Base-by-base conservation (phyloP, 169 alveolate genomes). In the Plasmodium adleri region DNA sequence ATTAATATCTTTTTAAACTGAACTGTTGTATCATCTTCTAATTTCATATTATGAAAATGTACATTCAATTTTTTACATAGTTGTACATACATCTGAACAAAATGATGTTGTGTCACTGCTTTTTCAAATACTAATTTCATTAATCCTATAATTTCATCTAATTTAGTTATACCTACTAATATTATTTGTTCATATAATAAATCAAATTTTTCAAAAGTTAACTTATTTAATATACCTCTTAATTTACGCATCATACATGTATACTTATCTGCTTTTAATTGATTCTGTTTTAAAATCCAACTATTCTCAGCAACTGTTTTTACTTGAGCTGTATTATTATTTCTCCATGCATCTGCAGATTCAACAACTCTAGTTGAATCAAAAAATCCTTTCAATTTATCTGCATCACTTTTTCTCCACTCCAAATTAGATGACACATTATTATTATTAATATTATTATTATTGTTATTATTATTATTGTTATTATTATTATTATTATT, bases 81-180 rank as follows among this genome's bases (percentile, higher is more conserved):
- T 68, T 95, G 96, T 20, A 94, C 97, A 88, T 95, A 95, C 97
- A 95, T 95, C 24, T 96, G 96, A 0, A 95, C 94, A 72, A 95
- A 95, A 76, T 95, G 97, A 88, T 95, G 97, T 64, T 95, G 97
- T 0, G 97, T 95, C 32, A 95, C 95, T 15, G 97, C 97, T 58
- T 95, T 95, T 32, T 92, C 97, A 73, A 95, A 95, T 15, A 94
- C 93, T 72, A 94, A 63, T 58, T 92, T 92, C 86, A 94, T 93
- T n/a, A 94, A 91, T 0, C 93, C 89, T 6, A 73, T 58, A 9
- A 93, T 93, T 64, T 94, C 95, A 52, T 94, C 93, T n/a, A 72
- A 68, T 17, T 94, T 94, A 17, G 92, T 86, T 20, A 94, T 90
- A 26, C 94, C 95, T 49, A 93, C 92, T 62, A 52, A 52, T 24